Evolutionary conservation across 768 basidiomycete genomes (phyloP), one percentile per base, ranked within the genome.

Genomic region (Russula olivacea): DNA sequence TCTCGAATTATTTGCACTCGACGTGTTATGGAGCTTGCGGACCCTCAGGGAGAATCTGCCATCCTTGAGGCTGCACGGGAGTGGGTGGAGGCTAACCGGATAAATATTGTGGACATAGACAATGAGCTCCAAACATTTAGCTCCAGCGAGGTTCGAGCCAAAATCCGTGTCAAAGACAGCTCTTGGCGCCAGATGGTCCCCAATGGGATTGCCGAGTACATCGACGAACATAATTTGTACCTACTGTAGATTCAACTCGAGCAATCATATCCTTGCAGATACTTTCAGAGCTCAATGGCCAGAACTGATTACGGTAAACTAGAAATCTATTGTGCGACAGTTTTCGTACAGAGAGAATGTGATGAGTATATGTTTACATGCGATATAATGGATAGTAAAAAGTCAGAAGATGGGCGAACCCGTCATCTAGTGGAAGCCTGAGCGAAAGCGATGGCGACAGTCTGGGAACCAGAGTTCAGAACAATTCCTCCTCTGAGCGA

Each of bases 361-460:
- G 41, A 60, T 45, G 53, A 41, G 48, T 52, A 38, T 48, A 59
- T 23, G 45, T 55, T 38, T 59, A 59, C 58, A 59, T 49, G 47
- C 5, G 14, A 59, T 54, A 53, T 58, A 32, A 54, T 45, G 47
- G 36, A 30, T 54, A n/a, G n/a, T 21, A 1, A 36, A 47, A 58
- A 47, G 58, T 48, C 45, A 28, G n/a, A 32, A 55, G 10, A 36
- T 28, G 32, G 7, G 36, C 17, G 48, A 43, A 38, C 36, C 49
- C 17, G 51, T 72, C 60, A 75, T 69, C 72, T 69, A 15, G 68
- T 64, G 9, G 78, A 75, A 61, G 91, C 88, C 76, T 92, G 91
- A 64, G 91, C 91, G 70, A 93, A 93, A 58, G 91, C 91, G 63
- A 93, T 85, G 38, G 91, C 91, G 64, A 90, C 85, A 68, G 83